These are phyloP conservation scores for Hanseniaspora pseudoguilliermondii DNA, from an alignment of 805 yeast genomes.

Conservation along the genomic window DNA sequence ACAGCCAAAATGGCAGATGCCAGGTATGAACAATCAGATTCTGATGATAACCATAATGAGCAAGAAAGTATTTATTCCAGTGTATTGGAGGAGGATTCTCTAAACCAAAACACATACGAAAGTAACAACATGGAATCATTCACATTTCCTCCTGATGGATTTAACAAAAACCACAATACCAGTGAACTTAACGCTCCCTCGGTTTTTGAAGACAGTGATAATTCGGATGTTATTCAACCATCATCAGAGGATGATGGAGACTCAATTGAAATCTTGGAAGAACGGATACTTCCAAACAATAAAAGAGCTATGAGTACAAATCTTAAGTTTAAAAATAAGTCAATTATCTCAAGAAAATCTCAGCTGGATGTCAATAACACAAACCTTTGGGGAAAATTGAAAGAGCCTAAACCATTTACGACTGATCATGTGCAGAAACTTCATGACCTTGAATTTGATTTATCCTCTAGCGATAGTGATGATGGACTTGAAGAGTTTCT, in stretches of 20 bases:
- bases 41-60: background rate
- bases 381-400: background rate
- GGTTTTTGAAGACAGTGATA: background rate
- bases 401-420: background rate
- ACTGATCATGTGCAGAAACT: background rate
- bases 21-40: background rate
- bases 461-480: background rate
- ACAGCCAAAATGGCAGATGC: slow-evolving; percentile 3
- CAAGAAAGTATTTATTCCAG: background rate
- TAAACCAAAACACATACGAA: background rate
- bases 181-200: background rate
- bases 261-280: background rate
- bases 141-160: background rate
- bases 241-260: background rate
- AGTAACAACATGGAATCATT: background rate
- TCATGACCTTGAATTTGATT: background rate
- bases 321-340: background rate
- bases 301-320: background rate
- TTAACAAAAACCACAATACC: background rate
- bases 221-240: background rate
- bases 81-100: background rate
- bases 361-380: background rate
- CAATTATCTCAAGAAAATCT: background rate
- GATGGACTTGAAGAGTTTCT: background rate
- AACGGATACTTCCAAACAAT: background rate